Evolutionary conservation across 2,329 filamentous ascomycete species (phyloP).

Genomic region (Pezicula carpinea): DNA sequence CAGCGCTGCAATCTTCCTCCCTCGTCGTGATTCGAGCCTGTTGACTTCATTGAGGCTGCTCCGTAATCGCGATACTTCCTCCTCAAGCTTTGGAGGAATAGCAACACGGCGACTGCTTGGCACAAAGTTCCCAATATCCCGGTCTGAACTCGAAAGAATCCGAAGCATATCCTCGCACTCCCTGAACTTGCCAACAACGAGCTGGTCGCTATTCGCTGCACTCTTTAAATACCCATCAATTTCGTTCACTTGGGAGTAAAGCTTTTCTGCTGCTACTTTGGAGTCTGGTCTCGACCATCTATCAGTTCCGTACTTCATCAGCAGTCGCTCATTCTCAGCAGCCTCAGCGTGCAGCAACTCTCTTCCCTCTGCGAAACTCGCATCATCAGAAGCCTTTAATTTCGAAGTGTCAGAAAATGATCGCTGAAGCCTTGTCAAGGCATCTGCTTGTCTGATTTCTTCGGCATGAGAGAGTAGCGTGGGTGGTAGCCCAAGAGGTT

Average conservation of each 20-base stretch:
- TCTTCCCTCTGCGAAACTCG: slow-evolving; percentile 78
- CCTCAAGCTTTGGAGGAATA: slow-evolving; percentile 76
- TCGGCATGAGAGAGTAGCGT: slow-evolving; percentile 85
- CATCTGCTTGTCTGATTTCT: slow-evolving; percentile 88
- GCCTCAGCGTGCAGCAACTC: slow-evolving; percentile 74
- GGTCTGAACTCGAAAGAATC: slow-evolving; percentile 74
- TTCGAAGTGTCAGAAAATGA: slow-evolving; percentile 88
- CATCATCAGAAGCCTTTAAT: slow-evolving; percentile 73
- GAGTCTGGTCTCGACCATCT: slow-evolving; percentile 73
- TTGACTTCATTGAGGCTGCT: slow-evolving; percentile 80
- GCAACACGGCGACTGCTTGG: slow-evolving; percentile 76
- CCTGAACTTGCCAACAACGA: slow-evolving; percentile 67
- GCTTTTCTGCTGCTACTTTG: slow-evolving; percentile 53
- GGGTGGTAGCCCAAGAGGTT: slow-evolving; percentile 84
- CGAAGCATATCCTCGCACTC: slow-evolving; percentile 70
- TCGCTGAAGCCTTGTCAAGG: slow-evolving; percentile 68
- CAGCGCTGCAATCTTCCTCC: slow-evolving; percentile 73
- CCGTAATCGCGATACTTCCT: slow-evolving; percentile 71
- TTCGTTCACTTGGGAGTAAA: slow-evolving; percentile 44
- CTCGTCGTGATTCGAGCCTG: slow-evolving; percentile 74
- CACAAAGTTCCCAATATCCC: slow-evolving; percentile 81
- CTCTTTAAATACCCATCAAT: slow-evolving; percentile 83
- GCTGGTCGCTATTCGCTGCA: slow-evolving; percentile 59
- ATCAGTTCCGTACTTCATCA: slow-evolving; percentile 78
- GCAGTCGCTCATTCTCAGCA: slow-evolving; percentile 73